Percentiles rank a stretch among this genome's conserved stretches.
phyloP scores from a whole-genome alignment of 768 basidiomycete genomes.

The Leucocoprinus sp. region DNA sequence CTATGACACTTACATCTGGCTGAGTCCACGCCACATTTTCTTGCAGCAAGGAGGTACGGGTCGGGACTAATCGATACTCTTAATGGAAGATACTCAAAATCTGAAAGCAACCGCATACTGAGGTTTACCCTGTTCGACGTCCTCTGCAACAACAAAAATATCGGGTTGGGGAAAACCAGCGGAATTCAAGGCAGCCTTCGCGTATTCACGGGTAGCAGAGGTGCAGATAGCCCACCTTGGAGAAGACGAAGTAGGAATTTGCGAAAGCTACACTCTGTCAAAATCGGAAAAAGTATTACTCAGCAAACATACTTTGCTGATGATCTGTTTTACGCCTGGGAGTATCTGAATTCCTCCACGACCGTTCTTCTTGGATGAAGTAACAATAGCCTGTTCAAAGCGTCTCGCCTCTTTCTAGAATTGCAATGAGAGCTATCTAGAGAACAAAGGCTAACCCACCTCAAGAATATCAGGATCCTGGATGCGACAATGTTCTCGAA shows the following conservation, averaged over 20 bases:
- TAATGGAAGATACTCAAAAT: background rate
- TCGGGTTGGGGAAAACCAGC: slow-evolving; percentile 65
- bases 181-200: slow-evolving; percentile 56
- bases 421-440: slow-evolving; percentile 11
- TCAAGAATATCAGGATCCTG: slow-evolving; percentile 60
- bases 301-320: slow-evolving; percentile 40
- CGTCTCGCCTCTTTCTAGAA: slow-evolving; percentile 59
- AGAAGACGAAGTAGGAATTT: slow-evolving; percentile 33
- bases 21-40: slow-evolving; percentile 56
- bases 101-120: slow-evolving; percentile 14
- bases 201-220: slow-evolving; percentile 73
- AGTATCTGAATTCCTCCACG: slow-evolving; percentile 59
- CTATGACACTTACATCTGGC: slow-evolving; percentile 41
- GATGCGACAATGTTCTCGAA: slow-evolving; percentile 63
- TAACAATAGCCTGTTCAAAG: slow-evolving; percentile 74
- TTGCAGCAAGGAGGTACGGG: slow-evolving; percentile 83
- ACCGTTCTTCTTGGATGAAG: slow-evolving; percentile 46
- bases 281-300: background rate
- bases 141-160: slow-evolving; percentile 75
- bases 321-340: slow-evolving; percentile 58
- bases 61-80: slow-evolving; percentile 43
- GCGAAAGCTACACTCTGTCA: slow-evolving; percentile 25
- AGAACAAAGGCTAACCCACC: slow-evolving; percentile 28
- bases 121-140: slow-evolving; percentile 79
- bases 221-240: slow-evolving; percentile 87